These are phyloP conservation scores for Simmondsia chinensis DNA, from an alignment of 148 eudicot species.

Conservation along the genomic window DNA sequence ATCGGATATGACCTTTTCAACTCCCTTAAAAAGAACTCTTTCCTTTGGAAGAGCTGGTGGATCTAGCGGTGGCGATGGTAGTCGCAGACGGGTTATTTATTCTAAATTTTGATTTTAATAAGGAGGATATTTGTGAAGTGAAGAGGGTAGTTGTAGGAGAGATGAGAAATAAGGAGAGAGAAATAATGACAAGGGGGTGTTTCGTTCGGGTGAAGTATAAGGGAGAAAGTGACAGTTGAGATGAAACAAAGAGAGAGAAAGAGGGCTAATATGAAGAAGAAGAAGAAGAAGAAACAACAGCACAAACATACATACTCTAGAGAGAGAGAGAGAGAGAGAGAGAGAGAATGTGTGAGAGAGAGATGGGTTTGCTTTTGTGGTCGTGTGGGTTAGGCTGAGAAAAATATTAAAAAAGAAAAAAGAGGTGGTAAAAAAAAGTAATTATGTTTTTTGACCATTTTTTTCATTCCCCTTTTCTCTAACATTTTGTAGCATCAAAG, in stretches of 20 bases:
- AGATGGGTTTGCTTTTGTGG: conserved; percentile 26
- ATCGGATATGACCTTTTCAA: too few species aligned
- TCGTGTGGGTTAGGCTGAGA: conserved; percentile 39
- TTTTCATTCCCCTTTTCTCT: too few species aligned
- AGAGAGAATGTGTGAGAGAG: background rate
- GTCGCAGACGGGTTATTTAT: too few species aligned
- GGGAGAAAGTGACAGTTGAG: conserved; percentile 89
- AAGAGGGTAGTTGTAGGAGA: conserved; percentile 15
- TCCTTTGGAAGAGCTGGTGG: background rate
- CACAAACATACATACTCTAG: too few species aligned
- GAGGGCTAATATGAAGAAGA: background rate
- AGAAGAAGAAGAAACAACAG: too few species aligned
- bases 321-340: conserved; percentile 6
- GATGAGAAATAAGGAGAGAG: conserved; percentile 18
- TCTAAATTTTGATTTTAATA: background rate
- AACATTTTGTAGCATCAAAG: too few species aligned
- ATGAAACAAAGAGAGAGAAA: too few species aligned
- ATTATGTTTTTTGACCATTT: background rate
- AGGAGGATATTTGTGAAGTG: background rate
- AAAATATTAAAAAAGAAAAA: conserved; percentile 1
- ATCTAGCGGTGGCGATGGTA: background rate
- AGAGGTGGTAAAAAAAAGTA: conserved; percentile 11
- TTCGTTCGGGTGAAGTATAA: conserved; percentile 78
- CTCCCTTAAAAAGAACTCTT: background rate
- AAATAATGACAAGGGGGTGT: conserved; percentile 43